A percentile compares a stretch with the other conserved stretches of the same genome.
These are phyloP conservation scores for Lachnellula hyalina DNA, from an alignment of 2,329 filamentous ascomycete species.

Conservation along the genomic window DNA sequence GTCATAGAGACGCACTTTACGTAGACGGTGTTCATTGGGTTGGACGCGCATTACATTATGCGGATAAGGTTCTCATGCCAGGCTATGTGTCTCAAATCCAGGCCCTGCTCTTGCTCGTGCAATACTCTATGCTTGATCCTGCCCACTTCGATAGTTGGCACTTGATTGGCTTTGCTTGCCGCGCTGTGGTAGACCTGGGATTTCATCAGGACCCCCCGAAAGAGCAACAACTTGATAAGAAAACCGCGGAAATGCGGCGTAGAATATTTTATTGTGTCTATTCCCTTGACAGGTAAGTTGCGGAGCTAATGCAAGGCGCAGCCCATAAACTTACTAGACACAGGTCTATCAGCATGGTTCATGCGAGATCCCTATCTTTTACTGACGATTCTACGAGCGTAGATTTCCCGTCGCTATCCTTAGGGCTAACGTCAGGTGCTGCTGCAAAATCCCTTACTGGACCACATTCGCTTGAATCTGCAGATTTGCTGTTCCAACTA, in stretches of 20 bases:
- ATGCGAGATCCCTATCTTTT: conserved; percentile 86
- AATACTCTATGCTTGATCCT: conserved; percentile 87
- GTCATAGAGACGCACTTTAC: conserved; percentile 60
- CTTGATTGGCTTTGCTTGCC: conserved; percentile 81
- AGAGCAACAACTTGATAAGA: conserved; percentile 61
- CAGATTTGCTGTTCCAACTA: conserved; percentile 73
- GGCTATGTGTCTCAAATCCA: conserved; percentile 84
- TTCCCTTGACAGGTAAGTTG: conserved; percentile 70
- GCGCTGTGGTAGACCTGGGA: conserved; percentile 83
- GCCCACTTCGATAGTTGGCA: conserved; percentile 93
- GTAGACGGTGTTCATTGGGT: conserved; percentile 50
- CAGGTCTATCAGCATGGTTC: conserved; percentile 82
- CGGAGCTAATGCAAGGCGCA: neutral
- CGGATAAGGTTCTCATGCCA: conserved; percentile 78
- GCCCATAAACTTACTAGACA: neutral
- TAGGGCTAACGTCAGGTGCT: conserved; percentile 25
- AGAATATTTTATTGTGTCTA: conserved; percentile 90
- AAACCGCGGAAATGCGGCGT: conserved; percentile 69
- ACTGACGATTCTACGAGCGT: conserved; percentile 85
- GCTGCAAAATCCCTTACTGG: conserved; percentile 35
- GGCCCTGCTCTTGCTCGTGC: conserved; percentile 76
- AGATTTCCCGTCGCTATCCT: conserved; percentile 57
- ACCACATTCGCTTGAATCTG: conserved; percentile 57
- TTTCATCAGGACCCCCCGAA: conserved; percentile 85
- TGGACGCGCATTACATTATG: conserved; percentile 64